phyloP scores from a whole-genome alignment of 345 rosid species.

The Moringa oleifera region DNA sequence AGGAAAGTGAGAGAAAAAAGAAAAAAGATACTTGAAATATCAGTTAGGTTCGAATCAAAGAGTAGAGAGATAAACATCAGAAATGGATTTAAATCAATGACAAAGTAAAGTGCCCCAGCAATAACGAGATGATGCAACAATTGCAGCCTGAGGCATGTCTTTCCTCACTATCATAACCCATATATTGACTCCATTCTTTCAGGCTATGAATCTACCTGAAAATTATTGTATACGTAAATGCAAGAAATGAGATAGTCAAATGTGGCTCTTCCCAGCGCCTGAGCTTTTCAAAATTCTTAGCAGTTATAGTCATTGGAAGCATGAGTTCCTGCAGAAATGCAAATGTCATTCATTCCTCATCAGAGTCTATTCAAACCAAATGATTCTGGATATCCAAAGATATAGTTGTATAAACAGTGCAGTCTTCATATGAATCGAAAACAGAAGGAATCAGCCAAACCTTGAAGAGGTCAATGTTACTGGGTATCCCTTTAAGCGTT shows the following conservation, averaged over 20 bases:
- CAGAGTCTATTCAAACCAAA: not conserved
- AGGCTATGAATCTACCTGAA: conserved; percentile 55
- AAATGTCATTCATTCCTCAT: too few relatives aligned
- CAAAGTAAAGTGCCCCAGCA: too few relatives aligned
- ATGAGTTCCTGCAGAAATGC: conserved; percentile 75
- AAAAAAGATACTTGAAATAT: conserved; percentile 6
- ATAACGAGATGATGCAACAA: too few relatives aligned
- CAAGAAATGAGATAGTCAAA: conserved; percentile 73
- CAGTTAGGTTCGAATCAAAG: not conserved
- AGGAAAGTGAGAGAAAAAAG: conserved; percentile 6
- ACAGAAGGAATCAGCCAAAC: conserved; percentile 25
- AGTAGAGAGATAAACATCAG: too few relatives aligned
- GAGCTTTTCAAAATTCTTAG: conserved; percentile 63
- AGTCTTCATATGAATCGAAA: conserved; percentile 1
- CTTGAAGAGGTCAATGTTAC: conserved; percentile 95
- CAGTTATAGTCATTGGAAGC: conserved; percentile 59
- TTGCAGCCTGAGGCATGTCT: too few relatives aligned
- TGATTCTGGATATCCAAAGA: not conserved
- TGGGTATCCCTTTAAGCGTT: conserved; percentile 81
- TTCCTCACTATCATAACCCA: too few relatives aligned
- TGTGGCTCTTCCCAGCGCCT: conserved; percentile 90
- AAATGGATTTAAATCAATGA: too few relatives aligned
- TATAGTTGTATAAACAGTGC: not conserved
- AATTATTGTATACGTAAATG: conserved; percentile 54
- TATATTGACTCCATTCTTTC: conserved; percentile 1